phyloP scores from a whole-genome alignment of 768 basidiomycete genomes.

The Xerocomellus dryophilus region DNA sequence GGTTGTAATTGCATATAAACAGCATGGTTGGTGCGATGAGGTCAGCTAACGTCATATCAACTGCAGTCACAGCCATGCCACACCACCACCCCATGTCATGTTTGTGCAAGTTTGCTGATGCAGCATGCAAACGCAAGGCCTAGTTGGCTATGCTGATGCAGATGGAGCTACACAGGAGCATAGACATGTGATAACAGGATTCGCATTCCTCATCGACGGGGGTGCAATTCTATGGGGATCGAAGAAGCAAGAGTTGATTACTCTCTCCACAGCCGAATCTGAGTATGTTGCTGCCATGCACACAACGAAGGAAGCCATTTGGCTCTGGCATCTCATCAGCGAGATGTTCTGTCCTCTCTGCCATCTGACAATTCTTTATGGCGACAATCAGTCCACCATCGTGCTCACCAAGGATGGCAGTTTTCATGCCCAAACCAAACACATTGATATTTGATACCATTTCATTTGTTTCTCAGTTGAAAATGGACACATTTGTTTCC shows the following conservation, averaged over 20 bases:
- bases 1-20: too few species aligned
- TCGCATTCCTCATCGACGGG: not conserved
- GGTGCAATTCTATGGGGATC: slow-evolving; percentile 1
- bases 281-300: slow-evolving; percentile 1
- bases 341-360: not conserved
- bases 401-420: not conserved
- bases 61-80: not conserved
- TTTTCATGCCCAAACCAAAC: not conserved
- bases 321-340: not conserved
- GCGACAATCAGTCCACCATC: not conserved
- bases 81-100: not conserved
- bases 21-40: not conserved
- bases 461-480: not conserved
- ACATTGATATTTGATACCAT: not conserved
- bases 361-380: not conserved
- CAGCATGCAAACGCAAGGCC: not conserved
- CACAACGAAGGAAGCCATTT: not conserved
- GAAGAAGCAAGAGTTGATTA: slow-evolving; percentile 6
- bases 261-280: not conserved
- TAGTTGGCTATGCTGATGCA: not conserved
- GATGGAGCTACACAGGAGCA: slow-evolving; percentile 7
- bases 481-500: not conserved
- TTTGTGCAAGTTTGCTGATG: not conserved
- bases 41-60: not conserved
- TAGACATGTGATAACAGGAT: not conserved